Evolutionary conservation across 2,329 filamentous ascomycete species (phyloP), one percentile per base, ranked within the genome.

Genomic region (Sphaerulina musiva): DNA sequence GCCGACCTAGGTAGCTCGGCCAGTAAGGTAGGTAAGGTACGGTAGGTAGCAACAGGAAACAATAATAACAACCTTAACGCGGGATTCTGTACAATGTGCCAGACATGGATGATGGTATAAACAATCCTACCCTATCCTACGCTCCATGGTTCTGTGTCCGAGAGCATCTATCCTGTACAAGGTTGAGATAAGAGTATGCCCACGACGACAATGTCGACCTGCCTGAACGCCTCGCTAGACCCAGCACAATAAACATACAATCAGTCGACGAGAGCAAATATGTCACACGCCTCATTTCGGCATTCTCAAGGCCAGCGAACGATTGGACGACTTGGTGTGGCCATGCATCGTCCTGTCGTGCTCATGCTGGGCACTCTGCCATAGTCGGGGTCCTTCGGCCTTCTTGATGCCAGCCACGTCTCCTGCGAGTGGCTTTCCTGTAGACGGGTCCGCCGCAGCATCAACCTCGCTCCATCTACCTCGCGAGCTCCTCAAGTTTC

Each of bases 391-490:
- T 5, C 62, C 56, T 45, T 70, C 66, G 10, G 65, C 62, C 14
- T 56, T 58, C 40, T 59, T 62, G 31, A 65, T 61, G 7, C 64
- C 63, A 44, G 62, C 62, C 9, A 66, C 63, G 2, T 64, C 49
- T 23, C 63, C 62, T 23, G 59, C 65, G 7, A 67, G 55, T 23
- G 58, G 55, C 49, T 61, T 57, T 17, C 57, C 55, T 7, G 36
- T 40, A 10, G 46, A 26, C 5, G 46, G 9, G 36, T 39, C 49
- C 51, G 51, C 23, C 48, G 42, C 26, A 20, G 43, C 52, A 11
- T 68, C 66, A 9, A 66, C 53, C 23, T 66, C 63, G 20, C 61
- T 60, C 66, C 63, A 67, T 47, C 60, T 60, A 10, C 66, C 63
- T 46, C 66, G 48, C 42, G 36, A 49, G 45, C 69, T 53, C 66